Conservation (phyloP, 2,329 filamentous ascomycete genomes). For the Waltergamsia citrina region DNA sequence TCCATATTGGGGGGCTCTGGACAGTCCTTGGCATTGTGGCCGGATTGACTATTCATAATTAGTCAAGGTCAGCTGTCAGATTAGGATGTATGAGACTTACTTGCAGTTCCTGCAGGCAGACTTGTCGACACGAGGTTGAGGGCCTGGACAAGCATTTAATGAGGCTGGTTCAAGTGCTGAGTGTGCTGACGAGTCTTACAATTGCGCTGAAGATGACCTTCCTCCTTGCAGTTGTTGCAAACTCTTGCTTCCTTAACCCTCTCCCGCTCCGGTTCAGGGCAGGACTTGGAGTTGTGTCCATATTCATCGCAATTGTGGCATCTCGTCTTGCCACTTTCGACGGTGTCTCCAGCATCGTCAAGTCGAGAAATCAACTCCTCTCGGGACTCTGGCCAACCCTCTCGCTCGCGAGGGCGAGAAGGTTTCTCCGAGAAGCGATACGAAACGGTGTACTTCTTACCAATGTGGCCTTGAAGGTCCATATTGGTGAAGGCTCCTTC, state of each 20-base stretch:
- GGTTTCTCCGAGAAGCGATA: conserved; percentile 52
- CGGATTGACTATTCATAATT: conserved; percentile 27
- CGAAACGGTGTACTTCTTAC: conserved; percentile 54
- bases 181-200: conserved; percentile 39
- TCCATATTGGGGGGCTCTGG: conserved; percentile 52
- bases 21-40: conserved; percentile 41
- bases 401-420: conserved; percentile 45
- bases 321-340: conserved; percentile 46
- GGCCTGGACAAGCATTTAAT: conserved; percentile 27
- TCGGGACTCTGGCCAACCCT: conserved; percentile 46
- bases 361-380: conserved; percentile 57
- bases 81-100: conserved; percentile 15
- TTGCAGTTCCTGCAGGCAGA: conserved; percentile 63
- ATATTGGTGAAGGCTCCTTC: conserved; percentile 57
- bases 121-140: conserved; percentile 50
- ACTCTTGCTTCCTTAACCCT: conserved; percentile 32
- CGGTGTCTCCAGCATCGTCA: conserved; percentile 54
- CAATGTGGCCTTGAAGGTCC: conserved; percentile 60
- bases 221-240: conserved; percentile 56
- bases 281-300: conserved; percentile 53
- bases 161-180: neutral
- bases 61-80: conserved; percentile 3
- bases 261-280: conserved; percentile 47
- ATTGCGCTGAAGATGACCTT: conserved; percentile 60
- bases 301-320: conserved; percentile 56